Conservation (phyloP, 2,329 filamentous ascomycete genomes). For the Colletotrichum sp. region DNA sequence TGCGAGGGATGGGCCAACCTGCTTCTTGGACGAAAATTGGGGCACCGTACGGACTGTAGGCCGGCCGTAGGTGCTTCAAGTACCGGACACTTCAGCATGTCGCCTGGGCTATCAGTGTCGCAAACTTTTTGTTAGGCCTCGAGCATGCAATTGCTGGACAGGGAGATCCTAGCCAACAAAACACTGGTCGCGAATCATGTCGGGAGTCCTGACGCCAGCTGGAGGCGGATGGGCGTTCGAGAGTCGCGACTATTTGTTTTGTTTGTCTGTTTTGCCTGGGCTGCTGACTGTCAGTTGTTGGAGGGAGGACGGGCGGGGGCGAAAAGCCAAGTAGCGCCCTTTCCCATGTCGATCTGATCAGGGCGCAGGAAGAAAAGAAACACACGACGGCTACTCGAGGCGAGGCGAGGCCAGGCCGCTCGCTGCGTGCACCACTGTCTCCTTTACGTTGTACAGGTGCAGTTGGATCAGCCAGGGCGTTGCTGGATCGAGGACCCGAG, state of each 20-base stretch:
- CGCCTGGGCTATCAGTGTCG: constrained; percentile 7
- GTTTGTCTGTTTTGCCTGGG: constrained; percentile 1
- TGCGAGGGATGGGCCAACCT: not conserved
- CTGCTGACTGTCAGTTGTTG: not conserved
- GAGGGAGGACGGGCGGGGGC: not conserved
- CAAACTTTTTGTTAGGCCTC: constrained; percentile 11
- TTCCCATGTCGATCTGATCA: not conserved
- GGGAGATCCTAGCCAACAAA: constrained; percentile 4
- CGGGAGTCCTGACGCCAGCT: not conserved
- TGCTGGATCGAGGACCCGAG: not conserved
- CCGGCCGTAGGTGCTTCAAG: not conserved
- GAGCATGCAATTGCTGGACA: not conserved
- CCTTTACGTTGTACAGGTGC: not conserved
- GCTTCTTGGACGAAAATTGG: constrained; percentile 3
- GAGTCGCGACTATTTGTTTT: constrained; percentile 9
- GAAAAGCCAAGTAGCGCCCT: not conserved
- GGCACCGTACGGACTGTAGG: not conserved
- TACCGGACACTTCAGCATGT: constrained; percentile 3
- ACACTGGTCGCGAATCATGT: constrained; percentile 10
- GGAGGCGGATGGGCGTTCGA: not conserved
- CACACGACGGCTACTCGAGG: not conserved
- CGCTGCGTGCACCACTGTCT: not conserved
- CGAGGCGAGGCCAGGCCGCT: not conserved
- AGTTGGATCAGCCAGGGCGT: not conserved
- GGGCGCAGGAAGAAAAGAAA: not conserved